Evolutionary conservation across 179 eudicot genomes (phyloP), one percentile per base, ranked within the genome.

Genomic region (Spinacia oleracea): DNA sequence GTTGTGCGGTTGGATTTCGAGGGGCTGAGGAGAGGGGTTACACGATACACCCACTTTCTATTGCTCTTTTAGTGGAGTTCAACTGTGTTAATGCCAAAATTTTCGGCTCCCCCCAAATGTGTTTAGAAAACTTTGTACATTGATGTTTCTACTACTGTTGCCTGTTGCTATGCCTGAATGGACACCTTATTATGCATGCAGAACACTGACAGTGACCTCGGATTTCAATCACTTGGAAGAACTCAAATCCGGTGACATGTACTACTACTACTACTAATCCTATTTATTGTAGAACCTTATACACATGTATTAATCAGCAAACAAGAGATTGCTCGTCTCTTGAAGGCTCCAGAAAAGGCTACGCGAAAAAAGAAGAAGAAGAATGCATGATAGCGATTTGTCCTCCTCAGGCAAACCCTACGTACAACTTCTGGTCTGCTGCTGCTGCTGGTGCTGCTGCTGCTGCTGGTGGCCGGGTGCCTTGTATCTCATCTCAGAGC

Each of bases 191-290:
- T 73, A 32, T 67, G 32, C n/a, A 67, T 82, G 86, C 94, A 95
- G 98, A 93, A 90, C 83, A 88, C 95, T 21, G 91, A 89, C 73
- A 90, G 92, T 77, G 95, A 93, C 76, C 90, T 93, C 45, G 94
- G 95, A 72, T 87, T 92, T 73, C 85, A 92, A 0, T 91, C 92
- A 38, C 83, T 85, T 40, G 98, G 97, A 81, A 90, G 98, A 88
- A 88, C 98, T 46, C 89, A 84, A 63, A 95, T 95, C 51, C 89
- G 97, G 75, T 91, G 85, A 90, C 10, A 20, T 51, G 68, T 48
- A 35, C 29, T 25, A 12, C 29, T 5, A 16, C 72, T 48, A 35
- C 29, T 25, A 12, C 29, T 5, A 16, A n/a, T 56, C 20, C 43
- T 6, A 46, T 23, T 16, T 27, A 40, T 18, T 11, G 55, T 25